phyloP scores from a whole-genome alignment of 495 filamentous ascomycete species.

The Podospora conica region DNA sequence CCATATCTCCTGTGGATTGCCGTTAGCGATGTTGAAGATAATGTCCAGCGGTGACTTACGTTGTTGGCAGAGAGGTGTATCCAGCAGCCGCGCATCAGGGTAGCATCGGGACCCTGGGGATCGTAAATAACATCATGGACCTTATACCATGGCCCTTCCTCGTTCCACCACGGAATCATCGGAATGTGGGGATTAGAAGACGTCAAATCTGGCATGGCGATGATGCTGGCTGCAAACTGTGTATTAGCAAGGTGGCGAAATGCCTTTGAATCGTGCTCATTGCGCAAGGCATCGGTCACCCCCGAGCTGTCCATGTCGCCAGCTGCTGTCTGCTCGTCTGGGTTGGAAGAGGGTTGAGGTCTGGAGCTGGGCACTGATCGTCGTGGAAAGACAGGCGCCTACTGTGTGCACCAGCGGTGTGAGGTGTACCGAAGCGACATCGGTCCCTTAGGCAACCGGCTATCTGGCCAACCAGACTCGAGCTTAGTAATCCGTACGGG shows the following conservation, averaged over 20 bases:
- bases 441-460: too few relatives aligned
- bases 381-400: too few relatives aligned
- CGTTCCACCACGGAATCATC: too few relatives aligned
- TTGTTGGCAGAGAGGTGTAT: neutral
- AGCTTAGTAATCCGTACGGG: neutral
- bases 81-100: neutral
- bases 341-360: neutral
- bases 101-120: neutral
- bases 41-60: neutral
- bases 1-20: neutral
- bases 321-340: neutral
- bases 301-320: neutral
- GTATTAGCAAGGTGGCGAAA: neutral
- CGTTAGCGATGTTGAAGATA: neutral
- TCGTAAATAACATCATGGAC: neutral
- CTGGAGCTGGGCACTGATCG: neutral
- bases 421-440: too few relatives aligned
- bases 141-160: too few relatives aligned
- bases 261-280: neutral
- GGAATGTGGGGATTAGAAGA: too few relatives aligned
- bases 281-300: neutral
- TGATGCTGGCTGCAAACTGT: neutral
- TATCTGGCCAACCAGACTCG: neutral
- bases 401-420: too few relatives aligned
- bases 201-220: neutral